phyloP scores from a whole-genome alignment of 768 basidiomycete species.

The Scleroderma bovista region DNA sequence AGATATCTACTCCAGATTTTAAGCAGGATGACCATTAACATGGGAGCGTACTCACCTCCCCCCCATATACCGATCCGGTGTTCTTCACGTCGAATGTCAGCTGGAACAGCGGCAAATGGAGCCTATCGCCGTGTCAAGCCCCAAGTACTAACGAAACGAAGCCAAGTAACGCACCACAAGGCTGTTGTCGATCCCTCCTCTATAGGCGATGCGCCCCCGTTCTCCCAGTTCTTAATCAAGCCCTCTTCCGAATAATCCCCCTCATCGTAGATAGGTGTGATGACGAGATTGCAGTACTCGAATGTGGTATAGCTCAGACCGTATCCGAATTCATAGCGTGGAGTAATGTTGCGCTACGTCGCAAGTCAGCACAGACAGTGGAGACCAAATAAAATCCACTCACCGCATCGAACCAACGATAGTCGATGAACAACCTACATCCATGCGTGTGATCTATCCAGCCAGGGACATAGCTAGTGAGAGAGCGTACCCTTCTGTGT shows the following conservation, averaged over 20 bases:
- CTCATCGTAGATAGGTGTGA: constrained; percentile 34
- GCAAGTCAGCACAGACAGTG: not conserved
- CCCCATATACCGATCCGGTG: constrained; percentile 54
- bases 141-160: not conserved
- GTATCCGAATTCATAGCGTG: constrained; percentile 87
- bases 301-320: constrained; percentile 86
- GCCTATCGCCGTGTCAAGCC: constrained; percentile 31
- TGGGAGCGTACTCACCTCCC: constrained; percentile 47
- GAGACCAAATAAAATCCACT: constrained; percentile 25
- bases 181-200: constrained; percentile 57
- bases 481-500: constrained; percentile 43
- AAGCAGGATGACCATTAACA: too few relatives aligned
- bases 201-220: constrained; percentile 49
- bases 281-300: constrained; percentile 54
- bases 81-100: constrained; percentile 66
- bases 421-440: constrained; percentile 57
- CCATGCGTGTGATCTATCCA: not conserved
- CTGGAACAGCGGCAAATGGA: constrained; percentile 58
- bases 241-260: constrained; percentile 28
- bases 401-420: constrained; percentile 65
- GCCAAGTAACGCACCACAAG: constrained; percentile 47
- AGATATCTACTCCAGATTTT: constrained; percentile 63
- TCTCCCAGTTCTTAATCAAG: constrained; percentile 48
- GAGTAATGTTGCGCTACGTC: constrained; percentile 58
- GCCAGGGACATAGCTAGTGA: too few relatives aligned